Base-by-base conservation (phyloP, 176 grass and related monocot genomes). In the Metroxylon sagu region DNA sequence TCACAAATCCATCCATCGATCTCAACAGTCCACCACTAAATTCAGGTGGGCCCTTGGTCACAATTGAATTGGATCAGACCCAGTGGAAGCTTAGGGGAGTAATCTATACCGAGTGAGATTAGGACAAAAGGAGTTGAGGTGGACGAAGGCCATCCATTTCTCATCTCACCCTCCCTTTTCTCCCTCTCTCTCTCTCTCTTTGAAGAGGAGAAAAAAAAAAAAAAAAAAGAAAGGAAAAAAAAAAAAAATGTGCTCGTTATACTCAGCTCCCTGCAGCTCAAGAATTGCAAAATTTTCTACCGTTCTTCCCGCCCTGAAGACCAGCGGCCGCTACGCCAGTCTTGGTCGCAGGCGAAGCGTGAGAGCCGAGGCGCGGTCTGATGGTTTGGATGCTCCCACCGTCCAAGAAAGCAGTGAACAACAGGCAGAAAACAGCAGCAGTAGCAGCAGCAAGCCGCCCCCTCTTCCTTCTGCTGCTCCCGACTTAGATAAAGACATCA, bases 401-500 rank as follows among this genome's bases (percentile, higher is more conserved):
- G n/a, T 55, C 70, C 58, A 66, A 30, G 76, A 71, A 43, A 66
- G 26, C 49, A 15, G 12, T 39, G 39, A 25, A 50, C 26, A 69
- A 49, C 4, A 16, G 23, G 28, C 5, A 35, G 50, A 7, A 3
- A 55, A 26, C 28, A 19, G 51, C 50, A 16, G 29, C 29, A 31
- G 8, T 10, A 54, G 51, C 51, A 14, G 26, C 3, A 27, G 64
- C 2, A 55, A 62, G 3, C 18, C 61, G 5, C 50, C 58, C 5
- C 27, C 29, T 3, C 18, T 62, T 27, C 48, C 61, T 43, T 29
- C 56, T 55, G 70, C 71, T 25, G 26, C 82, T 62, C 87, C 92
- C 29, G 77, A 25, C 64, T 84, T 87, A 60, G 84, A 91, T 52
- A 91, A 91, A 79, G 81, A 97, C 52, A 74, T 97, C 68, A 97